Percentiles rank a stretch among this genome's conserved stretches.
Evolutionary conservation across 2,329 filamentous ascomycete genomes (phyloP).

Genomic region (Teratosphaeria nubilosa): DNA sequence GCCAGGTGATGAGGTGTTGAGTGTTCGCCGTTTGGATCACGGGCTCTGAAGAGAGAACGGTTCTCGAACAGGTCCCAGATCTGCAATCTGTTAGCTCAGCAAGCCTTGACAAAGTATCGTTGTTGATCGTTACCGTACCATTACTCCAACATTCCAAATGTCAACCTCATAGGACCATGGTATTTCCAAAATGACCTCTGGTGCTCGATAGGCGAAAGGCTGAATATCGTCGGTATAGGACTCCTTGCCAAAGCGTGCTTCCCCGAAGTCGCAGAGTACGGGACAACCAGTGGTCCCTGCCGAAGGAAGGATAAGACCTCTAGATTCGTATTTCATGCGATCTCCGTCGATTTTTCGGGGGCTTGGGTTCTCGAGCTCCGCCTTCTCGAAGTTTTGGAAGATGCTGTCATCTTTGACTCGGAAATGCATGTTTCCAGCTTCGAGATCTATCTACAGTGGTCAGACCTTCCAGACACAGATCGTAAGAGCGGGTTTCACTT

Average conservation of each 20-base stretch:
- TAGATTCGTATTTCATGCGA: not conserved
- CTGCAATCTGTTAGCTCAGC: not conserved
- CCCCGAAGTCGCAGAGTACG: constrained; percentile 1
- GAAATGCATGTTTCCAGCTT: constrained; percentile 1
- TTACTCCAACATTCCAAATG: not conserved
- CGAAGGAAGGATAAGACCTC: not conserved
- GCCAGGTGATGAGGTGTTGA: constrained; percentile 2
- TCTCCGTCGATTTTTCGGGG: not conserved
- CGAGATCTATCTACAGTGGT: not conserved
- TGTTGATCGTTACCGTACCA: not conserved
- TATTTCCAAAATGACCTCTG: not conserved
- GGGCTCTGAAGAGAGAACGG: constrained; percentile 12
- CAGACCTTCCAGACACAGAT: not conserved
- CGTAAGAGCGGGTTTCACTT: not conserved
- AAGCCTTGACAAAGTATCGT: constrained; percentile 1
- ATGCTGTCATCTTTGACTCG: not conserved
- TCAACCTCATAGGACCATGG: not conserved
- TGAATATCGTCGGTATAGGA: constrained; percentile 1
- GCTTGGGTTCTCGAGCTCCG: not conserved
- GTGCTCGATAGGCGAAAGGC: not conserved
- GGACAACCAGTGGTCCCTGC: not conserved
- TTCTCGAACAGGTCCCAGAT: constrained; percentile 7
- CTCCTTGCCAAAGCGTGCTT: not conserved
- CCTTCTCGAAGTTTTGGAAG: not conserved
- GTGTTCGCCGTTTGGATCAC: not conserved